Evolutionary conservation across 805 yeast species (phyloP).

Genomic region (Sugiyamaella americana): DNA sequence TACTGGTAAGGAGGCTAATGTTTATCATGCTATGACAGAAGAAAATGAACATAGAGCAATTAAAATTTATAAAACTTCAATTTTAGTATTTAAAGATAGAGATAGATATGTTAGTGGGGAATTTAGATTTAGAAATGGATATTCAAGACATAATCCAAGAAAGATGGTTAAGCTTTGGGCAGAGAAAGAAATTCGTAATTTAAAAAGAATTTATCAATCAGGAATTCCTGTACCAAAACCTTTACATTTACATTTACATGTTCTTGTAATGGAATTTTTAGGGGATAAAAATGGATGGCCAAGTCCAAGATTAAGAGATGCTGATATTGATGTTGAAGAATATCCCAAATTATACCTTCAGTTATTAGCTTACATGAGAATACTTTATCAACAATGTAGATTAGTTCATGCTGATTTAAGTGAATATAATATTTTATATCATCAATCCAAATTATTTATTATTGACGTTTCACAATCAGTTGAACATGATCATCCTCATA

Average conservation of each 20-base stretch:
- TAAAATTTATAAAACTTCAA: conserved; percentile 93
- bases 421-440: conserved; percentile 86
- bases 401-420: conserved; percentile 95
- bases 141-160: conserved; percentile 82
- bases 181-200: conserved; percentile 90
- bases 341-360: conserved; percentile 64
- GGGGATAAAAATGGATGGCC: conserved; percentile 75
- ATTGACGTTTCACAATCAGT: conserved; percentile 97
- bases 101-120: conserved; percentile 97
- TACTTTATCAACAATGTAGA: conserved; percentile 80
- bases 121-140: conserved; percentile 81
- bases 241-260: conserved; percentile 79
- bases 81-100: conserved; percentile 92
- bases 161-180: conserved; percentile 99
- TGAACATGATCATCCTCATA: conserved; percentile 97
- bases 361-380: conserved; percentile 77
- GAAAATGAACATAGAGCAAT: conserved; percentile 62
- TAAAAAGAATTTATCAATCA: conserved; percentile 68
- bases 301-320: conserved; percentile 83
- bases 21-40: conserved; percentile 63
- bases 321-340: conserved; percentile 63
- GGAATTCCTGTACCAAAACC: conserved; percentile 97
- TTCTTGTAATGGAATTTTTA: conserved; percentile 88
- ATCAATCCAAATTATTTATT: conserved; percentile 68
- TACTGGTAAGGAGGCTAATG: conserved; percentile 99